Conservation (phyloP, 805 yeast species). For the Ogataea ganodermae region DNA sequence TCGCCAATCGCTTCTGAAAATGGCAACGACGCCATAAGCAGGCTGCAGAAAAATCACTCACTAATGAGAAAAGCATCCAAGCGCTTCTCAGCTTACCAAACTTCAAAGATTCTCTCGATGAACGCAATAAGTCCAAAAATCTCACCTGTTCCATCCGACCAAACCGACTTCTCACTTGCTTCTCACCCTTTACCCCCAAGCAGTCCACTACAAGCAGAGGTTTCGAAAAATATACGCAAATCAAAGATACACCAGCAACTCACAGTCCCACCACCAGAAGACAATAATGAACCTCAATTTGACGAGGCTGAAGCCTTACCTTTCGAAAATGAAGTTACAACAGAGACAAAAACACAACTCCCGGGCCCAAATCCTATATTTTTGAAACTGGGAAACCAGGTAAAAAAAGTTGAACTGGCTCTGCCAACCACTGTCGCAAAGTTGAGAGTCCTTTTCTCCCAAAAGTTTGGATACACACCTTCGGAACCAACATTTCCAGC, state of each 20-base stretch:
- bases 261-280: constrained; percentile 14
- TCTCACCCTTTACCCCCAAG: constrained; percentile 19
- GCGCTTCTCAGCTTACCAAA: constrained; percentile 89
- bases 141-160: constrained; percentile 19
- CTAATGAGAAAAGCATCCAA: constrained; percentile 91
- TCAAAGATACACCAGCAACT: constrained; percentile 29
- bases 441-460: constrained; percentile 74
- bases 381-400: constrained; percentile 51
- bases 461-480: constrained; percentile 83
- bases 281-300: background rate
- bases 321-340: background rate
- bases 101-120: constrained; percentile 34
- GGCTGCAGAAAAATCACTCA: constrained; percentile 79
- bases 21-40: constrained; percentile 62
- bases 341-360: background rate
- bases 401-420: constrained; percentile 52
- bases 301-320: background rate
- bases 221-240: constrained; percentile 26
- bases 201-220: constrained; percentile 31
- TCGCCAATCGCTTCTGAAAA: constrained; percentile 8
- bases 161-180: background rate
- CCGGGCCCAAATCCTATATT: constrained; percentile 35
- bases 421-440: constrained; percentile 53
- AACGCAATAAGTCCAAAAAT: constrained; percentile 17
- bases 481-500: constrained; percentile 61